Evolutionary conservation across 139 green algal species (phyloP).

Genomic region (Tetradesmus obliquus): DNA sequence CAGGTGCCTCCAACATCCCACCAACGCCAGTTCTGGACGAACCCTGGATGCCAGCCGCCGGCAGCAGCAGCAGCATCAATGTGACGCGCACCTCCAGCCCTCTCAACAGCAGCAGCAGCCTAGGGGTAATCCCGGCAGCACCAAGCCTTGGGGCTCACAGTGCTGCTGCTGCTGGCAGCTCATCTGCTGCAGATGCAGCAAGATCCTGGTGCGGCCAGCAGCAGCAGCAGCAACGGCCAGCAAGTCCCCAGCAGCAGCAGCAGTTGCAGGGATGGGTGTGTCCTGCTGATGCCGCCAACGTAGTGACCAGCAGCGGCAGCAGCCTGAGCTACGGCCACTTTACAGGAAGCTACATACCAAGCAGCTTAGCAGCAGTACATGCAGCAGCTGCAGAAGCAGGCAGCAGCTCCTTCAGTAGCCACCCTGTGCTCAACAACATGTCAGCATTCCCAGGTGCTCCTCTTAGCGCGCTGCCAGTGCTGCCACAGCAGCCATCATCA

Average conservation of each 20-base stretch:
- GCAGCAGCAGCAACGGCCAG: background rate
- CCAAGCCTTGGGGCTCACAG: background rate
- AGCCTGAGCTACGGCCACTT: background rate
- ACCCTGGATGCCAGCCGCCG: background rate
- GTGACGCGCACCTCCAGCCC: background rate
- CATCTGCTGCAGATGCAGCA: background rate
- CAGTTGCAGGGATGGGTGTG: background rate
- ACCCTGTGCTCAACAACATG: background rate
- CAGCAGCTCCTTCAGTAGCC: background rate
- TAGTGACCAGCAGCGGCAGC: background rate
- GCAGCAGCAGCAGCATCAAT: background rate
- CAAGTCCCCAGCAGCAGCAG: background rate
- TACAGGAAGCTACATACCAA: background rate
- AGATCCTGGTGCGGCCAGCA: background rate
- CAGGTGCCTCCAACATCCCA: constrained; percentile 4
- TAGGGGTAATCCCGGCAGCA: background rate
- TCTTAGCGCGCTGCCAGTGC: background rate
- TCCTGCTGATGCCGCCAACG: background rate
- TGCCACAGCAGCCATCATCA: background rate
- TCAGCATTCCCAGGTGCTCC: background rate
- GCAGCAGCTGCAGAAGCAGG: background rate
- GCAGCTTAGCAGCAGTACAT: background rate
- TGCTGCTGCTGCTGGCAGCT: background rate
- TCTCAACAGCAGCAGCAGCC: constrained; percentile 21
- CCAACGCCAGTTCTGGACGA: constrained; percentile 7